A percentile compares a stretch with the other conserved stretches of the same genome.
Evolutionary conservation across 192 early-diverging fungal species (phyloP).

Genomic region (Entomortierella parvispora): DNA sequence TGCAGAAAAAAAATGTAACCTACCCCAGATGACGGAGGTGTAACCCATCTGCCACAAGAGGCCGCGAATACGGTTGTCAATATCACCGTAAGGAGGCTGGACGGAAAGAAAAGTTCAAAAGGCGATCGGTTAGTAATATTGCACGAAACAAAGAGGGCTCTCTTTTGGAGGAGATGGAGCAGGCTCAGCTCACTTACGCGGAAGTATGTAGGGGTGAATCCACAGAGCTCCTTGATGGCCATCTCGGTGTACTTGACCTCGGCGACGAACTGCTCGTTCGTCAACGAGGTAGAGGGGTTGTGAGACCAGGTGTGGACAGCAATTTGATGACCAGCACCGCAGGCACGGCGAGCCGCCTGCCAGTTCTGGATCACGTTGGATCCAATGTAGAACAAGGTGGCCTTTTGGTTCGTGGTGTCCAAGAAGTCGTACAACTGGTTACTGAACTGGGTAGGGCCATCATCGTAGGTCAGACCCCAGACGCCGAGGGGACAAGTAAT

Average conservation of each 20-base stretch:
- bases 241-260: constrained; percentile 74
- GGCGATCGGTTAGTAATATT: too few relatives aligned
- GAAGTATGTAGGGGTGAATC: constrained; percentile 59
- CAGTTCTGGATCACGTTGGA: constrained; percentile 53
- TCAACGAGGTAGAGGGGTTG: constrained; percentile 62
- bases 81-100: constrained; percentile 46
- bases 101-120: not conserved
- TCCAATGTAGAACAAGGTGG: constrained; percentile 62
- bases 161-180: too few relatives aligned
- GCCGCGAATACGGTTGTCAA: constrained; percentile 31
- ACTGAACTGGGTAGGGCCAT: constrained; percentile 55
- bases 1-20: too few relatives aligned
- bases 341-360: constrained; percentile 53
- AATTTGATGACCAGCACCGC: constrained; percentile 40
- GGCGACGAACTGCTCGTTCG: constrained; percentile 73
- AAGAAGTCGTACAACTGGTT: constrained; percentile 58
- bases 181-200: constrained; percentile 58
- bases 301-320: constrained; percentile 65
- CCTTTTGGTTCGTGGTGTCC: constrained; percentile 57
- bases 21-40: constrained; percentile 62
- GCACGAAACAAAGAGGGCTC: too few relatives aligned
- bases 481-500: constrained; percentile 54
- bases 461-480: constrained; percentile 60
- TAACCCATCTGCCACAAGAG: constrained; percentile 46
- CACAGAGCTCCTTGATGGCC: constrained; percentile 62